Evolutionary conservation across 106 monocot genomes (phyloP).

Genomic region (Dioscorea alata): DNA sequence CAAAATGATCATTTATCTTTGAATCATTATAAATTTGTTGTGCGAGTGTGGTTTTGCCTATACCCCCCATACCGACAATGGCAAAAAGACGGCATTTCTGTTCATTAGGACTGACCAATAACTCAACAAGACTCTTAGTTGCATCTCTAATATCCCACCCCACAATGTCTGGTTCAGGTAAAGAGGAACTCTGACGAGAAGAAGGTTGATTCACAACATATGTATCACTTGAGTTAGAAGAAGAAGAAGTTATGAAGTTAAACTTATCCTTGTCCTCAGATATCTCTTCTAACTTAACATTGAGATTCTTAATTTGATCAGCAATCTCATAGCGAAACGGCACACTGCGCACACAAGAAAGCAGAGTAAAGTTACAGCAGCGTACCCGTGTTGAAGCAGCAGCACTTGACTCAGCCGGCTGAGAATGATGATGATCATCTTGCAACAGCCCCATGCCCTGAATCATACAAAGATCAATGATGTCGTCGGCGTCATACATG

Average conservation of each 20-base stretch:
- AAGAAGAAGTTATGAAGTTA: not conserved
- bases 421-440: too few species aligned
- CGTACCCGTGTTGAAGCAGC: not conserved
- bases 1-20: not conserved
- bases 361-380: too few species aligned
- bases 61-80: slow-evolving; percentile 5
- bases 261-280: not conserved
- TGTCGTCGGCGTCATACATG: slow-evolving; percentile 24
- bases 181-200: not conserved
- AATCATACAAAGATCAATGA: slow-evolving; percentile 2
- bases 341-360: not conserved
- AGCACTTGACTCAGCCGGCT: not conserved
- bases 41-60: slow-evolving; percentile 12
- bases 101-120: not conserved
- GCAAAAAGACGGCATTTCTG: not conserved
- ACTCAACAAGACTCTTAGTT: not conserved
- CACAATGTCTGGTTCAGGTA: not conserved
- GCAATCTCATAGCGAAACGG: not conserved
- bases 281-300: not conserved
- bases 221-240: too few species aligned
- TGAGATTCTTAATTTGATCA: not conserved
- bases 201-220: not conserved
- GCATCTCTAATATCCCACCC: not conserved
- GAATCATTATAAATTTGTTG: not conserved
- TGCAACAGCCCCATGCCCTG: not conserved